Conservation (phyloP, 257 asterid species). For the Solanum habrochaites region DNA sequence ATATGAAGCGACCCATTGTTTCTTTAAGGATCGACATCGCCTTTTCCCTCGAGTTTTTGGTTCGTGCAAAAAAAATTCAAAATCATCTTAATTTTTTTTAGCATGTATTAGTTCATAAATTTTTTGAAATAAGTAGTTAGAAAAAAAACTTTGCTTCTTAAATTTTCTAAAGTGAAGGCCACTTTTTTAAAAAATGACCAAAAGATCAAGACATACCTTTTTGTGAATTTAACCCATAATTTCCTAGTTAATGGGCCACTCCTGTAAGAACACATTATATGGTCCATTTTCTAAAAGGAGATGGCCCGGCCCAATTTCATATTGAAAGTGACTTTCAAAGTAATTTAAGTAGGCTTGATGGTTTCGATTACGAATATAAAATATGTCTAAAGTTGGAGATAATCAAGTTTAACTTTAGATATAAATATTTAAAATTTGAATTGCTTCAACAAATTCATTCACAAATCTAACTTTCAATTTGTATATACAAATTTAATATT, state of each 20-base stretch:
- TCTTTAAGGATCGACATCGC: neutral
- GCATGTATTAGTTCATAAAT: neutral
- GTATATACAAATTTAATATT: too few species aligned
- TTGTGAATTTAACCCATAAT: neutral
- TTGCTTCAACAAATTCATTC: neutral
- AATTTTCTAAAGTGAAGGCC: neutral
- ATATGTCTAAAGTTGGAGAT: neutral
- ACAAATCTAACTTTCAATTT: neutral
- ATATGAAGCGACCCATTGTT: neutral
- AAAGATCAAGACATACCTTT: neutral
- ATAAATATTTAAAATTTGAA: neutral
- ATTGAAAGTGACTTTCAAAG: neutral
- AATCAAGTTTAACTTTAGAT: neutral
- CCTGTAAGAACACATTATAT: neutral
- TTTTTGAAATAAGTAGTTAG: neutral
- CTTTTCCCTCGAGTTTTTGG: neutral
- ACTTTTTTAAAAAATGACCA: neutral
- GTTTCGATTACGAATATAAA: too few species aligned
- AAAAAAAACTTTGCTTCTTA: neutral
- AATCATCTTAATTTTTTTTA: neutral
- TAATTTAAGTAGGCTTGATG: neutral
- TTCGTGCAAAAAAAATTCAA: neutral
- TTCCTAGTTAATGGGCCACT: neutral
- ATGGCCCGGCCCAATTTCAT: neutral
- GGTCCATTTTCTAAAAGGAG: neutral